A percentile compares a stretch with the other conserved stretches of the same genome.
phyloP scores from a whole-genome alignment of 441 rosid genomes.

The Arabidopsis hybrid region DNA sequence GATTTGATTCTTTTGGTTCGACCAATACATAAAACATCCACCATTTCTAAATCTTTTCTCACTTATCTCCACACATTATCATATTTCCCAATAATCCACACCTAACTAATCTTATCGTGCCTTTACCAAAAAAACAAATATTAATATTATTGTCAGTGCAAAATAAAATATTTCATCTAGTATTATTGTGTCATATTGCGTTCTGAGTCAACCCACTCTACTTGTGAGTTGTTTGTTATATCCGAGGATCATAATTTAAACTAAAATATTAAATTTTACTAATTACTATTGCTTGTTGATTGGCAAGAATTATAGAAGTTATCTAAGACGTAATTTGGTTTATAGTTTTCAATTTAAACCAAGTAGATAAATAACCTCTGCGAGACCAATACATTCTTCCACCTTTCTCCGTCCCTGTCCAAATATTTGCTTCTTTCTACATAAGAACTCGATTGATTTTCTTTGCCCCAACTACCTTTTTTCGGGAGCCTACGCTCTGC shows the following conservation, averaged over 20 bases:
- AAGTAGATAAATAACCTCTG: too few species aligned
- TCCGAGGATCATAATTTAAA: neutral
- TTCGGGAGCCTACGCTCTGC: too few species aligned
- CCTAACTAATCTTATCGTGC: constrained; percentile 21
- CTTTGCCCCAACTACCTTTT: too few species aligned
- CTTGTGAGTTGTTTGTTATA: constrained; percentile 2
- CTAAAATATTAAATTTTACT: neutral
- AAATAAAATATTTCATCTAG: neutral
- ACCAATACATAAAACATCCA: constrained; percentile 21
- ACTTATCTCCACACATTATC: constrained; percentile 11
- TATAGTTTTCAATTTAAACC: too few species aligned
- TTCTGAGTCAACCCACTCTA: constrained; percentile 20
- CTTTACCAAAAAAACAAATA: constrained; percentile 1
- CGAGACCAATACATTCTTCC: too few species aligned
- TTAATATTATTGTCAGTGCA: neutral
- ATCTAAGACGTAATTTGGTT: too few species aligned
- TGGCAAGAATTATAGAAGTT: too few species aligned
- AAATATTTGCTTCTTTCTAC: too few species aligned
- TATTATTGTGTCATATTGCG: constrained; percentile 13
- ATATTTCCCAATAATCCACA: constrained; percentile 9
- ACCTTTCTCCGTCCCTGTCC: too few species aligned
- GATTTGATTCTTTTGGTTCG: constrained; percentile 32
- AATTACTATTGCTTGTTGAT: too few species aligned
- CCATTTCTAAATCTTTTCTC: neutral
- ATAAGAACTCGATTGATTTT: too few species aligned